Conservation (phyloP, 2,329 filamentous ascomycete genomes). For the Pseudogymnoascus sp. region DNA sequence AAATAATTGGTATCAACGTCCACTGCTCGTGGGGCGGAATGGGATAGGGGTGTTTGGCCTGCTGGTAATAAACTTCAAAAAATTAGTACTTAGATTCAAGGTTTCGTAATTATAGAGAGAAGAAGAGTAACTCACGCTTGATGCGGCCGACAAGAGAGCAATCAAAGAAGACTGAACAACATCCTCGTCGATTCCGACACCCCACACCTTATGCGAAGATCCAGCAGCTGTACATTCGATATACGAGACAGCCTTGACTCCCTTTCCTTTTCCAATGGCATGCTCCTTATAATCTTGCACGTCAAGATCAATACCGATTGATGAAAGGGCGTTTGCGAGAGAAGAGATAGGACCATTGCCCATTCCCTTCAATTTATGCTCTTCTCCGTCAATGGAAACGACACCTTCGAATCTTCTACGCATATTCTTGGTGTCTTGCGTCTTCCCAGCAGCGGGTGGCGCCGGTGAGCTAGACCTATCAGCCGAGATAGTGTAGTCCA, state of each 20-base stretch:
- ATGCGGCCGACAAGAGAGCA: constrained; percentile 77
- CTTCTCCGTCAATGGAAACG: constrained; percentile 71
- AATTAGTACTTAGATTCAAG: constrained; percentile 17
- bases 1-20: constrained; percentile 3
- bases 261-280: constrained; percentile 71
- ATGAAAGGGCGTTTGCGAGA: constrained; percentile 72
- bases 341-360: constrained; percentile 90
- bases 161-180: constrained; percentile 85
- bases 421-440: constrained; percentile 69
- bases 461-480: constrained; percentile 74
- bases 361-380: constrained; percentile 71
- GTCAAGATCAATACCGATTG: constrained; percentile 78
- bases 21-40: constrained; percentile 45
- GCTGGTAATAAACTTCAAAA: constrained; percentile 61
- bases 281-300: constrained; percentile 96
- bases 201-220: constrained; percentile 72
- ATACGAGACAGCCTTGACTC: constrained; percentile 90
- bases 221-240: constrained; percentile 75
- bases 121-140: constrained; percentile 58
- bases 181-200: constrained; percentile 86
- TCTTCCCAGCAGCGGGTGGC: constrained; percentile 61
- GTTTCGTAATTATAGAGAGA: constrained; percentile 16
- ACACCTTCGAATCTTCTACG: constrained; percentile 80
- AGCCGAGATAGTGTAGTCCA: constrained; percentile 86
- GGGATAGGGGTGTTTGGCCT: constrained; percentile 63